These are phyloP conservation scores for Glycyrrhiza uralensis DNA, from an alignment of 306 rosid species.

Conservation along the genomic window DNA sequence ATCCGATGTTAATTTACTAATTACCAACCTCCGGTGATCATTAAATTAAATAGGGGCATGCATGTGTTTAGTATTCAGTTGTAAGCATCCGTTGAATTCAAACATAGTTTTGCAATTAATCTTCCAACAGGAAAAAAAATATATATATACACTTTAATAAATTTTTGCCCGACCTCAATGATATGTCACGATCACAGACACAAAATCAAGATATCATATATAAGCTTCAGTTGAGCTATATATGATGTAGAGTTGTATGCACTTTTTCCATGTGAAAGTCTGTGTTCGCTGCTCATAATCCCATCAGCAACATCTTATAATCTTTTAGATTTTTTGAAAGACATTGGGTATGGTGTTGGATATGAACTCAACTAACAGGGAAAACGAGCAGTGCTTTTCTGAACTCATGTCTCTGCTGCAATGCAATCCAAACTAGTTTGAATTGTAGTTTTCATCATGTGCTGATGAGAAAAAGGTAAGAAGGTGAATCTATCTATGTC, in stretches of 20 bases:
- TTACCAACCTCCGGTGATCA: too few relatives aligned
- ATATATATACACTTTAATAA: too few relatives aligned
- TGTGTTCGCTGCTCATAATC: conserved; percentile 18
- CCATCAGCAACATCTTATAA: neutral
- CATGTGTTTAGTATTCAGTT: too few relatives aligned
- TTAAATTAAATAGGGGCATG: too few relatives aligned
- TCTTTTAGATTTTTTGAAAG: conserved; percentile 8
- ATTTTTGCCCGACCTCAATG: neutral
- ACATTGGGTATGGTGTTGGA: conserved; percentile 24
- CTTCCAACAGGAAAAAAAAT: too few relatives aligned
- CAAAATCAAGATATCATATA: neutral
- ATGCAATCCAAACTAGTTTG: conserved; percentile 35
- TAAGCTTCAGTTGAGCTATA: conserved; percentile 29
- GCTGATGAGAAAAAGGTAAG: conserved; percentile 26
- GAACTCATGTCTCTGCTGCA: conserved; percentile 20
- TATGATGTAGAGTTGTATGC: conserved; percentile 6
- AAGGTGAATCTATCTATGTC: conserved; percentile 41
- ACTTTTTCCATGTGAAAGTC: conserved; percentile 22
- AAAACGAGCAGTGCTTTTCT: conserved; percentile 43
- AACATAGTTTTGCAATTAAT: too few relatives aligned
- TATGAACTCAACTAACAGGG: conserved; percentile 27
- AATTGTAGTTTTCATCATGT: conserved; percentile 54
- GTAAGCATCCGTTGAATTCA: too few relatives aligned
- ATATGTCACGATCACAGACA: conserved; percentile 9
- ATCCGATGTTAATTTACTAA: too few relatives aligned